These are phyloP conservation scores for Picea abies DNA, from an alignment of 83 land plant species.

Conservation along the genomic window DNA sequence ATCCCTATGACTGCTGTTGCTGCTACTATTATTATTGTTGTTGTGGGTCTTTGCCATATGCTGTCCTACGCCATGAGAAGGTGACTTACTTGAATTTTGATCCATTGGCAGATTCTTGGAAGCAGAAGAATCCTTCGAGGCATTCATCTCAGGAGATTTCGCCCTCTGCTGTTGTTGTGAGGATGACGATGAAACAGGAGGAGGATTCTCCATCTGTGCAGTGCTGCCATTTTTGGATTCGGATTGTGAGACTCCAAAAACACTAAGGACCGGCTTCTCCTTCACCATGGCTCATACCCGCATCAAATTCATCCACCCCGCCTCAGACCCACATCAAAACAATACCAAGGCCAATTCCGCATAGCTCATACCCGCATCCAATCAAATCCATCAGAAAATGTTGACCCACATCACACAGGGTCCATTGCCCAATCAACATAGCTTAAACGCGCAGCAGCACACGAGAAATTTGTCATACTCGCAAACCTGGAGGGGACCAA, in stretches of 20 bases:
- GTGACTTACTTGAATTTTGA: conserved; percentile 6
- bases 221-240: not conserved
- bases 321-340: not conserved
- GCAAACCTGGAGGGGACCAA: not conserved
- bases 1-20: not conserved
- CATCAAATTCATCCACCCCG: not conserved
- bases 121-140: no score
- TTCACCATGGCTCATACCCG: not conserved
- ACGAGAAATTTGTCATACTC: not conserved
- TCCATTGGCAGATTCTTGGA: not conserved
- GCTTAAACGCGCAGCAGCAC: not conserved
- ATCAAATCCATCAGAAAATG: not conserved
- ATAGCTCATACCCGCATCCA: not conserved
- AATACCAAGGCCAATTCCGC: no score
- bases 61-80: not conserved
- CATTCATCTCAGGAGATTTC: not conserved
- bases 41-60: no score
- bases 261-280: not conserved
- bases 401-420: not conserved
- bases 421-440: not conserved
- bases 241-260: not conserved
- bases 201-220: not conserved
- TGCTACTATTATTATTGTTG: not conserved
- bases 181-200: no score
- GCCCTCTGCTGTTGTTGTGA: not conserved